Percentiles rank a stretch among this genome's conserved stretches.
Conservation (phyloP, 2,329 filamentous ascomycete genomes). For the Hirsutella rhossiliensis region DNA sequence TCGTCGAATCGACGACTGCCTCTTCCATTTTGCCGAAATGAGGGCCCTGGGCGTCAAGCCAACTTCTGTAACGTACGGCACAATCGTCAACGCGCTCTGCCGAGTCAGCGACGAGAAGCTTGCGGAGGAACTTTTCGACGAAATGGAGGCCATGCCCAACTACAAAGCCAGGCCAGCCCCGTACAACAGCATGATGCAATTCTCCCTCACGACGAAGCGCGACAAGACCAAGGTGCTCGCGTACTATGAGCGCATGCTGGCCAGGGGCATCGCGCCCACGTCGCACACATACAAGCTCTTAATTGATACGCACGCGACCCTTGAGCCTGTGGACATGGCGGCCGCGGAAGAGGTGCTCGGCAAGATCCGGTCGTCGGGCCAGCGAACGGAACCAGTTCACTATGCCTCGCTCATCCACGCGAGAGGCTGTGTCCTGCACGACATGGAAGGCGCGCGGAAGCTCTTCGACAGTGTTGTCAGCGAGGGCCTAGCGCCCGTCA, state of each 20-base stretch:
- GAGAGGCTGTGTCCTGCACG: slow-evolving; percentile 85
- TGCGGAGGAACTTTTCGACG: slow-evolving; percentile 93
- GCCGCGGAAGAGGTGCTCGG: slow-evolving; percentile 77
- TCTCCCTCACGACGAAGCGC: slow-evolving; percentile 94
- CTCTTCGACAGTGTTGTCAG: slow-evolving; percentile 73
- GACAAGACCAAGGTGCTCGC: slow-evolving; percentile 86
- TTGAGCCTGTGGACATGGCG: slow-evolving; percentile 81
- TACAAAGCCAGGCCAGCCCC: slow-evolving; percentile 96
- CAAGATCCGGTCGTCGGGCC: slow-evolving; percentile 61
- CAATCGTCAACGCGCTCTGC: slow-evolving; percentile 94
- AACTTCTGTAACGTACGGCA: slow-evolving; percentile 95
- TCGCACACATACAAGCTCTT: slow-evolving; percentile 96
- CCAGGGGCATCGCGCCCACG: slow-evolving; percentile 76
- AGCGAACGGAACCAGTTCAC: slow-evolving; percentile 80
- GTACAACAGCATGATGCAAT: slow-evolving; percentile 99
- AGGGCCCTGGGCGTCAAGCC: slow-evolving; percentile 83
- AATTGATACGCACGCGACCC: slow-evolving; percentile 86
- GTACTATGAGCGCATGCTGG: slow-evolving; percentile 92
- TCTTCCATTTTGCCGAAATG: slow-evolving; percentile 98
- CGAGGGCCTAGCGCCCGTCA: slow-evolving; percentile 54
- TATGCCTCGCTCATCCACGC: slow-evolving; percentile 94
- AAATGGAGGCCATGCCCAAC: slow-evolving; percentile 98
- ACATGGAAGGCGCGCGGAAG: slow-evolving; percentile 70
- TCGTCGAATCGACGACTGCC: slow-evolving; percentile 91
- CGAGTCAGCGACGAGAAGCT: slow-evolving; percentile 96